Evolutionary conservation across 805 yeast genomes (phyloP), one percentile per base, ranked within the genome.

Genomic region (Brettanomyces naardenensis): DNA sequence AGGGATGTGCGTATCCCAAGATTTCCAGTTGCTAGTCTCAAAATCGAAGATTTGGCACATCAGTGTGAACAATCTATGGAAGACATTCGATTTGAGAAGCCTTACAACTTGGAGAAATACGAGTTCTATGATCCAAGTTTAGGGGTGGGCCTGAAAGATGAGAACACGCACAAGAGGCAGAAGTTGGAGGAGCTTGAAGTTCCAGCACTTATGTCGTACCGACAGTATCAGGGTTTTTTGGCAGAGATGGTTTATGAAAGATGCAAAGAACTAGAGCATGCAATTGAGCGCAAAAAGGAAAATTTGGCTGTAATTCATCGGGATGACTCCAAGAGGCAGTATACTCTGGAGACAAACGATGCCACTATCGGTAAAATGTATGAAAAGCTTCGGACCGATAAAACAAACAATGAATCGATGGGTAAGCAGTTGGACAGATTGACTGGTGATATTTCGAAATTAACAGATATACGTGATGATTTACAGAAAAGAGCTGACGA

Each of bases 291-390:
- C 21, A 15, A 22, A 3, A 28, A 26, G n/a, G 31, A 27, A 6
- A 15, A 35, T 17, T 17, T 25, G 6, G 35, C 41, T 6, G 40
- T 45, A 2, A 43, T 62, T n/a, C 61, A 65, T 38, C 26, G 50
- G 1, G 53, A 54, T 35, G 69, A 69, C 28, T 68, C 73, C 4
- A 40, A 52, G 10, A 53, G 68, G 31, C 75, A 71, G 40, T 40
- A 52, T 19, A 34, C 48, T 5, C 43, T 69, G 18, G 80, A 74
- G 47, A 49, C 46, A 3, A 46, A 56, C 31, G 66, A 68, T 46
- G 51, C 44, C 2, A 52, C 56, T 23, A 65, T 70, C 19, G 78
- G 73, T 3, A 54, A 52, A 2, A 39, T 51, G 9, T 74, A 67
- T 48, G 66, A 68, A 35, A 52, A 53, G 26, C 48, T 59, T 17